phyloP scores from a whole-genome alignment of 2,329 filamentous ascomycete genomes.

The Colletotrichum liriopes region DNA sequence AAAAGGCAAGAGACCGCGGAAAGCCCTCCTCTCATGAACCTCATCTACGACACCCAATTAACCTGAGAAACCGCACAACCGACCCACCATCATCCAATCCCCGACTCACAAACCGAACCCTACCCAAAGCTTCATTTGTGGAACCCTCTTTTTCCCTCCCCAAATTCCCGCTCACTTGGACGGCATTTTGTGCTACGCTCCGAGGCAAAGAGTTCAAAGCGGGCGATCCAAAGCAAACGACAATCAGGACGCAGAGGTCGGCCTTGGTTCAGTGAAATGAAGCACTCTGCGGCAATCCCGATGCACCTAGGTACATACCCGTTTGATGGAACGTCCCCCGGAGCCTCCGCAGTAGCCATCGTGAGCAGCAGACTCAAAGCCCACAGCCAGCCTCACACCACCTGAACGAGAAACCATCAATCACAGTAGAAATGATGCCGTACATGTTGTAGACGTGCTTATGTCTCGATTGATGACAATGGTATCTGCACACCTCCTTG shows the following conservation, averaged over 20 bases:
- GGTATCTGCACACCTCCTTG: conserved; percentile 35
- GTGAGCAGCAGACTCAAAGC: background rate
- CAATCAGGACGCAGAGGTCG: background rate
- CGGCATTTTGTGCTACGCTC: background rate
- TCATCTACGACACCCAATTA: background rate
- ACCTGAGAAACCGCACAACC: background rate
- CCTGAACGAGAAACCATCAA: background rate
- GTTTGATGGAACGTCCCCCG: background rate
- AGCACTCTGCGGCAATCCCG: conserved; percentile 13
- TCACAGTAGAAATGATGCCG: background rate
- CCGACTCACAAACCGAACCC: background rate
- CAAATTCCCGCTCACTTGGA: background rate
- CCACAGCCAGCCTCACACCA: background rate
- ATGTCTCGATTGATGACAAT: conserved; percentile 35
- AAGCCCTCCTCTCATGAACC: background rate
- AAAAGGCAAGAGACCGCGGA: background rate
- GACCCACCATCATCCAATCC: background rate
- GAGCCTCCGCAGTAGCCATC: background rate
- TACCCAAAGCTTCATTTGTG: conserved; percentile 6
- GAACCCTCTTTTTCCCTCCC: background rate
- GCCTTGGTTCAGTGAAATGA: background rate
- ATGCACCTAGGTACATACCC: background rate
- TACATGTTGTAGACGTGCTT: conserved; percentile 12
- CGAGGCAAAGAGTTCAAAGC: background rate
- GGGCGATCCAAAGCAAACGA: background rate